A percentile compares a stretch with the other conserved stretches of the same genome.
Conservation (phyloP, 805 yeast genomes). For the Saturnispora ahearnii region DNA sequence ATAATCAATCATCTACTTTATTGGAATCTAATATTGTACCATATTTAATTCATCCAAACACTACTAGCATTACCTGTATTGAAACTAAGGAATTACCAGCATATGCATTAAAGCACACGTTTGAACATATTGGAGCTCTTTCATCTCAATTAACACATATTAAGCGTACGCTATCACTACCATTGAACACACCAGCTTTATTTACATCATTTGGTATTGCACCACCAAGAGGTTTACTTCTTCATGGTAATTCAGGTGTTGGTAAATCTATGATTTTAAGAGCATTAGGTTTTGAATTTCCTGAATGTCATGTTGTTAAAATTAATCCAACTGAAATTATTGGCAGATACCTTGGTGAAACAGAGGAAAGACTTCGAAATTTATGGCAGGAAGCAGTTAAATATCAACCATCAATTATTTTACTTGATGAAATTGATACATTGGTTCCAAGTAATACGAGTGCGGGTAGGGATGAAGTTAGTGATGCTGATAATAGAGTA, state of each 20-base stretch:
- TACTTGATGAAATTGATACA: slow-evolving; percentile 92
- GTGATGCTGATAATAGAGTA: slow-evolving; percentile 84
- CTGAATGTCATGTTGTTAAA: slow-evolving; percentile 72
- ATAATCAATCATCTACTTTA: background rate
- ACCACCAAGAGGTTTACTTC: slow-evolving; percentile 85
- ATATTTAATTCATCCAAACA: slow-evolving; percentile 19
- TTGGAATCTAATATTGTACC: slow-evolving; percentile 12
- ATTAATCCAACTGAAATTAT: slow-evolving; percentile 89
- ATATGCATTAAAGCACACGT: slow-evolving; percentile 31
- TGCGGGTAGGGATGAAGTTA: slow-evolving; percentile 53
- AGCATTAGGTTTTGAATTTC: slow-evolving; percentile 65
- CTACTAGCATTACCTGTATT: slow-evolving; percentile 28
- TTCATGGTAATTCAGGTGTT: slow-evolving; percentile 98
- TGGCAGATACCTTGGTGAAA: slow-evolving; percentile 88
- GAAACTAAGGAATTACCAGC: slow-evolving; percentile 30
- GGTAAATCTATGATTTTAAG: slow-evolving; percentile 87
- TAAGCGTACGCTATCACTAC: slow-evolving; percentile 64
- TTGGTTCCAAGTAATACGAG: slow-evolving; percentile 75
- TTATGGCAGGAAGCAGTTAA: slow-evolving; percentile 76
- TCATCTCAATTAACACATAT: slow-evolving; percentile 50
- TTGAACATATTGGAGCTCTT: slow-evolving; percentile 65
- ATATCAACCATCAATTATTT: slow-evolving; percentile 80
- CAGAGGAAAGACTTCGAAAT: slow-evolving; percentile 76
- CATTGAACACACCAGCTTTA: slow-evolving; percentile 66
- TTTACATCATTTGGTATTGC: slow-evolving; percentile 79